Evolutionary conservation across 2,329 filamentous ascomycete species (phyloP).

Genomic region (Fusarium xylarioides): DNA sequence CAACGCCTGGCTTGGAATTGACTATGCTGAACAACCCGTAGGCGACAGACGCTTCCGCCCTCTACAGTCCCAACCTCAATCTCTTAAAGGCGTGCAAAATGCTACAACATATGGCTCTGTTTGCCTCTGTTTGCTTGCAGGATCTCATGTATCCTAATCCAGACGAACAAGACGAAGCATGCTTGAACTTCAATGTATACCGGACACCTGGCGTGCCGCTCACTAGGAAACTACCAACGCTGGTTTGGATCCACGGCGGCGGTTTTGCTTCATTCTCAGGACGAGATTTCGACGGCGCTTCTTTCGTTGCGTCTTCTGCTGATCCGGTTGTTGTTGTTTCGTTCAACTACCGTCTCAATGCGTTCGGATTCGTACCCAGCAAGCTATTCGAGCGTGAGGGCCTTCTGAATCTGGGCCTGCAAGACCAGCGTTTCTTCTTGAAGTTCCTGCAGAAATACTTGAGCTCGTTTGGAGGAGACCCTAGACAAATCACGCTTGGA

Average conservation of each 20-base stretch:
- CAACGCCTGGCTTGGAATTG: slow-evolving; percentile 5
- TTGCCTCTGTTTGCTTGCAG: not conserved
- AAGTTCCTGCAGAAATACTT: not conserved
- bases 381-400: not conserved
- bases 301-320: not conserved
- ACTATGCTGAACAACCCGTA: not conserved
- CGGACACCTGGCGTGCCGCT: not conserved
- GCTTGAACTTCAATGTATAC: slow-evolving; percentile 4
- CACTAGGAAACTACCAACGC: not conserved
- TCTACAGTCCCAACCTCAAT: not conserved
- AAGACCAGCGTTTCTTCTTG: not conserved
- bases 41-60: not conserved
- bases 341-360: slow-evolving; percentile 7
- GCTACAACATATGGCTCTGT: not conserved
- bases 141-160: not conserved
- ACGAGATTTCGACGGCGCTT: not conserved
- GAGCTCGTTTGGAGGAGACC: not conserved
- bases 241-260: slow-evolving; percentile 8
- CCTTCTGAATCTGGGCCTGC: not conserved
- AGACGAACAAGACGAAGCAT: not conserved
- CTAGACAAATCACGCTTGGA: not conserved
- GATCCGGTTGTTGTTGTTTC: not conserved
- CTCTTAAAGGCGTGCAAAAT: not conserved
- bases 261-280: slow-evolving; percentile 10
- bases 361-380: slow-evolving; percentile 1